Percentiles rank a stretch among this genome's conserved stretches.
phyloP scores from a whole-genome alignment of 768 basidiomycete species.

The Boletellus ananas region DNA sequence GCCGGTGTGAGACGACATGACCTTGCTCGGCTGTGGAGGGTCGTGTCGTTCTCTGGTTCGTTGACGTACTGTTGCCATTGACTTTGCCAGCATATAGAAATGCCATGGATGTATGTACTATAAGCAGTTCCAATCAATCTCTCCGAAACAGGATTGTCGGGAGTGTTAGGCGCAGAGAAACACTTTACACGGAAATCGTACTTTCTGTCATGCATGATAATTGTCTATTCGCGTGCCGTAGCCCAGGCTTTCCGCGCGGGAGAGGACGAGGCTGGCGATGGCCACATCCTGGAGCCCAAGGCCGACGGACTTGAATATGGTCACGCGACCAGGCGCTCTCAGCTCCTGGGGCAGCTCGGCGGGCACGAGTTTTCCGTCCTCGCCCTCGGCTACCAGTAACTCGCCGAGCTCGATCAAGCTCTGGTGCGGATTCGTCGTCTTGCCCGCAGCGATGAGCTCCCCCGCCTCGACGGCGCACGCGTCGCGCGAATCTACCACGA shows the following conservation, averaged over 20 bases:
- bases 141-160: too few species aligned
- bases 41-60: too few species aligned
- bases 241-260: conserved; percentile 51
- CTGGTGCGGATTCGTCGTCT: conserved; percentile 37
- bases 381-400: conserved; percentile 33
- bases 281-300: conserved; percentile 85
- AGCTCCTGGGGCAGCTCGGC: conserved; percentile 12
- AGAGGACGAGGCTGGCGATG: conserved; percentile 66
- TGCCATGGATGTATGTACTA: too few species aligned
- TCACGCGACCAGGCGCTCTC: conserved; percentile 45
- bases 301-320: conserved; percentile 87
- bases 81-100: too few species aligned
- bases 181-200: neutral
- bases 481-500: conserved; percentile 71
- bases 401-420: conserved; percentile 70
- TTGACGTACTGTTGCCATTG: too few species aligned
- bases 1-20: too few species aligned
- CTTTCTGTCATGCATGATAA: conserved; percentile 36
- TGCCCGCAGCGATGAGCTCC: conserved; percentile 57
- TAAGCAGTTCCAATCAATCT: too few species aligned
- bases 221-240: conserved; percentile 47
- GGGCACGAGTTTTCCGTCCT: conserved; percentile 7
- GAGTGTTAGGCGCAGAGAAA: too few species aligned
- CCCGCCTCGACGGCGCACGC: conserved; percentile 79
- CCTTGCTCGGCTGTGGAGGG: too few species aligned